Percentiles rank a stretch among this genome's conserved stretches.
Conservation (phyloP, 768 basidiomycete species). For the Boletus subcaerulescens region DNA sequence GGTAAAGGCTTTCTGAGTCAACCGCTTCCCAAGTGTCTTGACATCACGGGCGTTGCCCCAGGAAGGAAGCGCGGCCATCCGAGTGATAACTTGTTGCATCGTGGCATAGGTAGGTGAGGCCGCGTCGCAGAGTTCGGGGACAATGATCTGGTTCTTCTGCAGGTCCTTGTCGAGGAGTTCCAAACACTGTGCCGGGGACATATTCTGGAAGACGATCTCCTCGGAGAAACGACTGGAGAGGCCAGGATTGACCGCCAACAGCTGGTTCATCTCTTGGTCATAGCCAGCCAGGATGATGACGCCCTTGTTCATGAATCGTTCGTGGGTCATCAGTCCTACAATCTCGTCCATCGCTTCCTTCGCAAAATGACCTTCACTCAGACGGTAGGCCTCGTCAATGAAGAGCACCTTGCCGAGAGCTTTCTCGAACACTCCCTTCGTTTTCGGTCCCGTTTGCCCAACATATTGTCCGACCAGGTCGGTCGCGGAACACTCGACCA, state of each 20-base stretch:
- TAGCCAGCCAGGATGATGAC: slow-evolving; percentile 73
- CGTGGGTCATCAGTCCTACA: slow-evolving; percentile 62
- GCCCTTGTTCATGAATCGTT: slow-evolving; percentile 55
- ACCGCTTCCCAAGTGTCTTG: slow-evolving; percentile 48
- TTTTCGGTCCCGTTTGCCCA: slow-evolving; percentile 72
- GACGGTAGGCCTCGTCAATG: slow-evolving; percentile 70
- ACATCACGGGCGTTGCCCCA: slow-evolving; percentile 76
- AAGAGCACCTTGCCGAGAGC: slow-evolving; percentile 69
- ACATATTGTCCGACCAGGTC: slow-evolving; percentile 71
- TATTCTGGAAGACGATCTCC: slow-evolving; percentile 53
- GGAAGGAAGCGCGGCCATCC: slow-evolving; percentile 44
- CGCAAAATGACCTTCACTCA: slow-evolving; percentile 61
- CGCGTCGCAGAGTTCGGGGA: slow-evolving; percentile 34
- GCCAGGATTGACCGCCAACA: slow-evolving; percentile 59
- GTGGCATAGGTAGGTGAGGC: slow-evolving; percentile 4
- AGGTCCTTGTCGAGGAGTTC: slow-evolving; percentile 49
- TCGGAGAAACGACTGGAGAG: slow-evolving; percentile 71
- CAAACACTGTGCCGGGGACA: slow-evolving; percentile 51
- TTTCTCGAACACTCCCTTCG: slow-evolving; percentile 56
- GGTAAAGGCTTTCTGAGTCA: slow-evolving; percentile 42
- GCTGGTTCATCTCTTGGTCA: slow-evolving; percentile 61
- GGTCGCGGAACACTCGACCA: slow-evolving; percentile 66
- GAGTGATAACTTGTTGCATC: slow-evolving; percentile 39
- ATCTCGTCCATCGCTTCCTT: slow-evolving; percentile 75
- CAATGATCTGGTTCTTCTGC: slow-evolving; percentile 37